Percentiles rank a stretch among this genome's conserved stretches.
phyloP scores from a whole-genome alignment of 495 filamentous ascomycete species.

The Hypoxylon lenormandii region DNA sequence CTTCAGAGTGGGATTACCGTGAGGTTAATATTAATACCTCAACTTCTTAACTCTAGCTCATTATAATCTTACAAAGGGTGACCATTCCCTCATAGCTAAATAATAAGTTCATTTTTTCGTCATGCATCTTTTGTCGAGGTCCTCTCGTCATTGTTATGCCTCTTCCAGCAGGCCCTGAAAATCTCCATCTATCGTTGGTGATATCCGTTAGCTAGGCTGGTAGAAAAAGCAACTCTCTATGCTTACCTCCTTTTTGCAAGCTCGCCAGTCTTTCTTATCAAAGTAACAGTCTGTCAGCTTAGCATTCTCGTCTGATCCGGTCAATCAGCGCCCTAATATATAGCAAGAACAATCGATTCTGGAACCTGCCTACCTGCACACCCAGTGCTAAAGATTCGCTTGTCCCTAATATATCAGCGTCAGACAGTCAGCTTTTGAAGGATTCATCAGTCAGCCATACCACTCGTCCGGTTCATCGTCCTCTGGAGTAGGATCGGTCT shows the following conservation, averaged over 20 bases:
- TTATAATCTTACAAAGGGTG: conserved; percentile 17
- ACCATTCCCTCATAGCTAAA: neutral
- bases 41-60: conserved; percentile 13
- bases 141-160: conserved; percentile 85
- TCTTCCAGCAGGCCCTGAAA: conserved; percentile 93
- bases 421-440: conserved; percentile 20
- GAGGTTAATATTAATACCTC: conserved; percentile 34
- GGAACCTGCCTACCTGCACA: conserved; percentile 75
- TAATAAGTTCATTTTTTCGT: conserved; percentile 8
- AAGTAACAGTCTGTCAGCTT: conserved; percentile 96
- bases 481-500: conserved; percentile 58
- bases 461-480: conserved; percentile 97
- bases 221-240: conserved; percentile 37
- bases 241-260: conserved; percentile 87
- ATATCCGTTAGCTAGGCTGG: conserved; percentile 25
- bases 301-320: conserved; percentile 77
- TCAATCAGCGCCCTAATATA: conserved; percentile 10
- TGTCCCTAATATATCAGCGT: conserved; percentile 67
- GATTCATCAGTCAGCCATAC: conserved; percentile 62
- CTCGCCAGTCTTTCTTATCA: conserved; percentile 95
- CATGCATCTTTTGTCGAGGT: conserved; percentile 77
- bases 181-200: conserved; percentile 78
- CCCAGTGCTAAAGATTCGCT: conserved; percentile 96
- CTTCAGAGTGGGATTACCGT: conserved; percentile 25
- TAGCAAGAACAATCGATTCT: conserved; percentile 9